Evolutionary conservation across 805 yeast genomes (phyloP).

Genomic region (Suhomyces tanzawaensis): DNA sequence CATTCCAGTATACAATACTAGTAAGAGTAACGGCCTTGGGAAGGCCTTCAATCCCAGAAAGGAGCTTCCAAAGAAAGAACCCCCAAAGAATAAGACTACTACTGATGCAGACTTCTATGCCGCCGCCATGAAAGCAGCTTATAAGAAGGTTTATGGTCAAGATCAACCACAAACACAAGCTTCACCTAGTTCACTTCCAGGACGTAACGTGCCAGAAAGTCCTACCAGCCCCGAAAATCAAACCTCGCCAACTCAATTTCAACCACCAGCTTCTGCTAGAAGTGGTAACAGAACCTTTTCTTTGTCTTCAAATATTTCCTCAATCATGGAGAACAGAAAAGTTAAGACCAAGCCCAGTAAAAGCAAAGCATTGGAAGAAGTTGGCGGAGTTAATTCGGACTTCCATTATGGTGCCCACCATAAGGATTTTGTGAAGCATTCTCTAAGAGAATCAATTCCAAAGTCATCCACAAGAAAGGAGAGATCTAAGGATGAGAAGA

Average conservation of each 20-base stretch:
- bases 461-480: slow-evolving; percentile 20
- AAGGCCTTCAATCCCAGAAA: neutral
- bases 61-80: slow-evolving; percentile 1
- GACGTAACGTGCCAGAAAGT: neutral
- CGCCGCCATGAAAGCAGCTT: slow-evolving; percentile 24
- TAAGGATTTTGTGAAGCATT: slow-evolving; percentile 29
- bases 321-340: neutral
- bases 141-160: slow-evolving; percentile 22
- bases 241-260: neutral
- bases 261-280: neutral
- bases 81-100: slow-evolving; percentile 1
- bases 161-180: neutral
- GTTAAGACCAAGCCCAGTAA: neutral
- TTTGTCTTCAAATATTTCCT: slow-evolving; percentile 1
- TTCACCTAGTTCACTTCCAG: neutral
- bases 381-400: slow-evolving; percentile 16
- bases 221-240: neutral
- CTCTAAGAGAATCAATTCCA: slow-evolving; percentile 21
- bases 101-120: slow-evolving; percentile 18
- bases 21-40: slow-evolving; percentile 4
- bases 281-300: slow-evolving; percentile 1
- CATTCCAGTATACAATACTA: slow-evolving; percentile 22
- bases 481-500: slow-evolving; percentile 24
- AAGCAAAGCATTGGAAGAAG: slow-evolving; percentile 2
- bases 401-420: slow-evolving; percentile 32